Evolutionary conservation across 2,329 filamentous ascomycete genomes (phyloP), one percentile per base, ranked within the genome.

Genomic region (Penicillium rolfsii): DNA sequence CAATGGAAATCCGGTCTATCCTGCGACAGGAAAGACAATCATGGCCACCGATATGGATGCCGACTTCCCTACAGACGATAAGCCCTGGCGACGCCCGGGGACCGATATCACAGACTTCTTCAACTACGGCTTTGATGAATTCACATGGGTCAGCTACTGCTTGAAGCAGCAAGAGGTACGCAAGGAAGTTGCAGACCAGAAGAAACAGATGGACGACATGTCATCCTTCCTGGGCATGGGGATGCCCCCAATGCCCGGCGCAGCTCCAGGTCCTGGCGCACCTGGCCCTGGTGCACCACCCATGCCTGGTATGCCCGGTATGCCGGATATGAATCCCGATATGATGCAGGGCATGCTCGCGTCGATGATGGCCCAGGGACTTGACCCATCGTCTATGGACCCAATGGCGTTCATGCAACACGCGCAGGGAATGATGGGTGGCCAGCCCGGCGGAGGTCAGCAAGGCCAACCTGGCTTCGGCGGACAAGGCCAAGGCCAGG

Each of bases 81-180:
- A 97, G 76, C 93, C 94, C 19, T 99, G 95, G 95, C 89, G 95
- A 48, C 89, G 93, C 66, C 95, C 95, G 0, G 95, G 95, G 50
- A 93, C 94, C 11, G 95, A 99, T 72, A 87, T 97, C 57, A 95
- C 91, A 61, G 95, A 99, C 76, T 98, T 96, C 80, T 98, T 98
- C 85, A 98, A 98, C 81, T 98, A 98, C 78, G 94, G 94, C 60
- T 98, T 98, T 73, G 94, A 98, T 79, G 94, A 98, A 77, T 98
- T 97, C 77, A 97, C 93, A 0, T 99, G 95, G 95, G 91, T 93
- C 5, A 86, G 93, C 57, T 99, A 99, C 76, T 93, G 93, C 35
- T 83, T 92, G 61, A 96, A 96, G 73, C 95, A 98, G 76, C 88
- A 95, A 67, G 83, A 82, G 26, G 83, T 97, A 71, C 86, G 90